phyloP scores from a whole-genome alignment of 176 grass and related monocot genomes.

The Carex parvula region DNA sequence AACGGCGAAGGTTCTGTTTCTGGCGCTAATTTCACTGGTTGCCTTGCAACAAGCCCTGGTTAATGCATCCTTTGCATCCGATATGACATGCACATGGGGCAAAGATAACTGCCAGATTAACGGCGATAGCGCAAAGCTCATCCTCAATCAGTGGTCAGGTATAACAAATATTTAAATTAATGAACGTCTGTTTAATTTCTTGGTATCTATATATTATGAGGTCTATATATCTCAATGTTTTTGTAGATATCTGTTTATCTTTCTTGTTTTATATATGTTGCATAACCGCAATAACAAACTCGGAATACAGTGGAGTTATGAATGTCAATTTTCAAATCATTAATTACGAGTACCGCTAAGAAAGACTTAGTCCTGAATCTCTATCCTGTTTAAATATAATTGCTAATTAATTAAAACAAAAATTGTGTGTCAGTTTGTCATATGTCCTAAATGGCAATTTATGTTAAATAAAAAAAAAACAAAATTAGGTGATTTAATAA shows the following conservation, averaged over 20 bases:
- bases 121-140: constrained; percentile 10
- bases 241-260: neutral
- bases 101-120: constrained; percentile 14
- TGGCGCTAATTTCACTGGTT: constrained; percentile 20
- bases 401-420: too few relatives aligned
- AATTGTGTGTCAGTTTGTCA: neutral
- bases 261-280: neutral
- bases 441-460: neutral
- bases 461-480: neutral
- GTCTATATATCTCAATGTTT: neutral
- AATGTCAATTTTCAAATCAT: neutral
- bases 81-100: constrained; percentile 8
- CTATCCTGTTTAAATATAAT: too few relatives aligned
- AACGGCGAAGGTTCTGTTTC: neutral
- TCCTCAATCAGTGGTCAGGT: constrained; percentile 31
- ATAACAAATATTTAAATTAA: neutral
- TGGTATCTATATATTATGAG: neutral
- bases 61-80: neutral
- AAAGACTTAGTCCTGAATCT: neutral
- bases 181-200: neutral
- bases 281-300: neutral
- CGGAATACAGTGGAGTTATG: neutral
- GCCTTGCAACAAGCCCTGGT: constrained; percentile 19
- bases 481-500: neutral
- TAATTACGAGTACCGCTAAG: neutral